Evolutionary conservation across 1,284 basidiomycete genomes (phyloP).

Genomic region (Sphaerobolus stellatus): DNA sequence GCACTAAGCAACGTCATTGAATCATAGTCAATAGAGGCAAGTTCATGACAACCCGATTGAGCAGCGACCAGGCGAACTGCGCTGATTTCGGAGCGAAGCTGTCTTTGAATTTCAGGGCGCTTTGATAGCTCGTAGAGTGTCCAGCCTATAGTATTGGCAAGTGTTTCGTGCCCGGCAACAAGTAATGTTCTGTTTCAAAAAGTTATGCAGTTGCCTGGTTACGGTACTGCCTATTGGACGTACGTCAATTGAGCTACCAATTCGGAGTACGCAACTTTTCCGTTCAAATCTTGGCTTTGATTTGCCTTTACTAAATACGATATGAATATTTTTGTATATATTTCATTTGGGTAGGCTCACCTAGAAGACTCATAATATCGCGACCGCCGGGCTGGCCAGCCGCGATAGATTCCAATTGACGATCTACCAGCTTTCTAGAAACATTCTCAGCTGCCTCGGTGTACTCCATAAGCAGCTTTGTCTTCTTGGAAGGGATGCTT

Average conservation of each 20-base stretch:
- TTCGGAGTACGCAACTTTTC: slow-evolving; percentile 48
- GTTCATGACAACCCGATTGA: slow-evolving; percentile 18
- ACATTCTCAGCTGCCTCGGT: background rate
- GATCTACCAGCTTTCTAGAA: background rate
- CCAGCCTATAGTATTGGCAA: slow-evolving; percentile 34
- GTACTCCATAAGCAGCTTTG: background rate
- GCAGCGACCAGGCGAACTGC: background rate
- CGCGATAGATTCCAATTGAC: background rate
- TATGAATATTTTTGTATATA: background rate
- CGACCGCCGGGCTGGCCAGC: background rate
- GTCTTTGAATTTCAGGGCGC: background rate
- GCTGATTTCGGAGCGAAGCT: background rate
- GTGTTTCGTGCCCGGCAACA: slow-evolving; percentile 54
- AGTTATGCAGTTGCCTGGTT: background rate
- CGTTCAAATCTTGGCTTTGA: slow-evolving; percentile 41
- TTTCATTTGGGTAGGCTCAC: background rate
- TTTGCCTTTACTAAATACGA: slow-evolving; percentile 50
- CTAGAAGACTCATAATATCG: background rate
- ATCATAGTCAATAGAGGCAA: slow-evolving; percentile 46
- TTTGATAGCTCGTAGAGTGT: slow-evolving; percentile 1
- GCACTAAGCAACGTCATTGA: slow-evolving; percentile 56
- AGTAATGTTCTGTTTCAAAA: slow-evolving; percentile 28
- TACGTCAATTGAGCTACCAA: slow-evolving; percentile 49
- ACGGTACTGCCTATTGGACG: background rate
- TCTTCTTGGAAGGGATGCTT: background rate